Evolutionary conservation across 805 yeast species (phyloP).

Genomic region (Cyberlindnera americana): DNA sequence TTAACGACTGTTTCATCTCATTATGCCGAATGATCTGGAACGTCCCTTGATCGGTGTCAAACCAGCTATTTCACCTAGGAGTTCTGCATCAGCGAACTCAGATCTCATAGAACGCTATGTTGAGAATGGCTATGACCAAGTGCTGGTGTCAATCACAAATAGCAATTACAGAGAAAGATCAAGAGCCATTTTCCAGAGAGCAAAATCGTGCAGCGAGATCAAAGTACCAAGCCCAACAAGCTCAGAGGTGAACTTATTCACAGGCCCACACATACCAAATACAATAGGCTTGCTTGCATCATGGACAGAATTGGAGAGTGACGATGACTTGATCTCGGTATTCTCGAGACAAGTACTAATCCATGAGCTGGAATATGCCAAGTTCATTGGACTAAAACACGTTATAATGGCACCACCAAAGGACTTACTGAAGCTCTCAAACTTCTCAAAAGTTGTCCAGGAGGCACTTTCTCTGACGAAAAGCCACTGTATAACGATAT

Average conservation of each 20-base stretch:
- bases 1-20: not conserved
- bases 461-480: constrained; percentile 32
- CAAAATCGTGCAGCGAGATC: constrained; percentile 25
- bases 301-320: constrained; percentile 67
- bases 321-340: constrained; percentile 44
- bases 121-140: constrained; percentile 46
- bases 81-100: constrained; percentile 30
- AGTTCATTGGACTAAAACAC: constrained; percentile 52
- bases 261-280: constrained; percentile 38
- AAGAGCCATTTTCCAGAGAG: constrained; percentile 34
- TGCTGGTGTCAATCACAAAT: constrained; percentile 54
- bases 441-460: constrained; percentile 43
- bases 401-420: constrained; percentile 64
- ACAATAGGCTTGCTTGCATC: constrained; percentile 59
- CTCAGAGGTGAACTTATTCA: constrained; percentile 39
- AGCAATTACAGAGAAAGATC: constrained; percentile 43
- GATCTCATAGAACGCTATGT: constrained; percentile 27
- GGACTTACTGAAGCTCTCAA: constrained; percentile 47
- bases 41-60: constrained; percentile 41
- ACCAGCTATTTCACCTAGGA: constrained; percentile 35
- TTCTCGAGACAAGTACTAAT: constrained; percentile 54
- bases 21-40: constrained; percentile 10
- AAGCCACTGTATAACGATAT: constrained; percentile 29
- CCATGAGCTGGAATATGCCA: constrained; percentile 57
- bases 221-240: constrained; percentile 39